Conservation (phyloP, 2,329 filamentous ascomycete genomes). For the Epicoccum nigrum region DNA sequence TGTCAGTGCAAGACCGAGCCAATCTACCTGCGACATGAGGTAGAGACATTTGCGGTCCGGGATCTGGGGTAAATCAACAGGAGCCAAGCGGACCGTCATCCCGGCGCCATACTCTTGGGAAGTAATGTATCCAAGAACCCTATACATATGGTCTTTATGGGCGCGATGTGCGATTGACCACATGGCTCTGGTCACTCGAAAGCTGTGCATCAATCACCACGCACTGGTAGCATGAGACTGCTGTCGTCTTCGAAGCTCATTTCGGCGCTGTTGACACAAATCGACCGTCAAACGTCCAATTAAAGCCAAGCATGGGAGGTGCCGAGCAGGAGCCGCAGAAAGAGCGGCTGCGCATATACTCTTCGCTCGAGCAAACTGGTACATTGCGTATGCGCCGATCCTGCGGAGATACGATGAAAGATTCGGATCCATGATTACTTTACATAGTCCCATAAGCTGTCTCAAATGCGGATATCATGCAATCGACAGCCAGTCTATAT, state of each 20-base stretch:
- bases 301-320: conserved; percentile 7
- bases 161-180: too few relatives aligned
- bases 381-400: too few relatives aligned
- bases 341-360: too few relatives aligned
- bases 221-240: too few relatives aligned
- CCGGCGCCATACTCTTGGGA: conserved; percentile 1
- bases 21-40: conserved; percentile 14
- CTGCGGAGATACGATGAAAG: neutral
- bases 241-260: conserved; percentile 1
- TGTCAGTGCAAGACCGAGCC: conserved; percentile 1
- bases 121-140: too few relatives aligned
- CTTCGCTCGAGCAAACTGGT: too few relatives aligned
- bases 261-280: conserved; percentile 6
- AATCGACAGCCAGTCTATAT: neutral
- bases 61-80: conserved; percentile 9
- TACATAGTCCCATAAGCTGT: neutral
- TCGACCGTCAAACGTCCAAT: conserved; percentile 8
- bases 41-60: conserved; percentile 2
- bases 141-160: too few relatives aligned
- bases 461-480: neutral
- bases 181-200: too few relatives aligned
- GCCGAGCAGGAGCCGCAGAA: conserved; percentile 12
- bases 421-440: neutral
- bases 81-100: conserved; percentile 8
- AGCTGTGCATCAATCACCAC: too few relatives aligned